Evolutionary conservation across 495 filamentous ascomycete species (phyloP).

Genomic region (Xanthoparmelia taractica): DNA sequence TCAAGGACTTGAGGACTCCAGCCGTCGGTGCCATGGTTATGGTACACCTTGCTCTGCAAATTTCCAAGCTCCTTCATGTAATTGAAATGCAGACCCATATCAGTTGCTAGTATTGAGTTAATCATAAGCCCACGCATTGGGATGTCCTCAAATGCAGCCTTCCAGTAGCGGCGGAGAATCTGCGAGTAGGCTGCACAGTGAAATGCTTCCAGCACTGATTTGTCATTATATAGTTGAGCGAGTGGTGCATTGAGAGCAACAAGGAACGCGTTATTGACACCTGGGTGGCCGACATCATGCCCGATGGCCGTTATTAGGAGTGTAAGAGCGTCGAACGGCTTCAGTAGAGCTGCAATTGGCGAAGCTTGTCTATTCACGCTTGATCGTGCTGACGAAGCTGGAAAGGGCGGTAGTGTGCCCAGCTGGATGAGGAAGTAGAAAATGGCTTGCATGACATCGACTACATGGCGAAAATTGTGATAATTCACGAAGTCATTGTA

Average conservation of each 20-base stretch:
- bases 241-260: slow-evolving; percentile 87
- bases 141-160: slow-evolving; percentile 61
- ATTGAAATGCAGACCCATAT: slow-evolving; percentile 94
- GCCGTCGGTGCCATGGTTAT: slow-evolving; percentile 51
- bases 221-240: slow-evolving; percentile 96
- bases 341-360: slow-evolving; percentile 63
- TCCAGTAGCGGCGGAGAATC: slow-evolving; percentile 90
- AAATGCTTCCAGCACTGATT: slow-evolving; percentile 93
- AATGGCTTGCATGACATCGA: slow-evolving; percentile 89
- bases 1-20: slow-evolving; percentile 66
- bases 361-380: slow-evolving; percentile 34
- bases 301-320: slow-evolving; percentile 91
- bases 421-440: slow-evolving; percentile 88
- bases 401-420: slow-evolving; percentile 64
- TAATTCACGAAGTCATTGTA: slow-evolving; percentile 97
- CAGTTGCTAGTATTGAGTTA: slow-evolving; percentile 88
- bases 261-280: slow-evolving; percentile 95
- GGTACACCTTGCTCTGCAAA: slow-evolving; percentile 65
- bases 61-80: slow-evolving; percentile 81
- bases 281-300: slow-evolving; percentile 94
- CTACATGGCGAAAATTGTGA: slow-evolving; percentile 95
- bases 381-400: slow-evolving; percentile 28
- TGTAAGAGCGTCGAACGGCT: slow-evolving; percentile 80
- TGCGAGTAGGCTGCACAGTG: slow-evolving; percentile 97
- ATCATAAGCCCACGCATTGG: slow-evolving; percentile 85